Percentiles rank a stretch among this genome's conserved stretches.
These are phyloP conservation scores for Physcomitrellopsis africana DNA, from an alignment of 225 moss, liverwort and hornwort species.

Conservation along the genomic window DNA sequence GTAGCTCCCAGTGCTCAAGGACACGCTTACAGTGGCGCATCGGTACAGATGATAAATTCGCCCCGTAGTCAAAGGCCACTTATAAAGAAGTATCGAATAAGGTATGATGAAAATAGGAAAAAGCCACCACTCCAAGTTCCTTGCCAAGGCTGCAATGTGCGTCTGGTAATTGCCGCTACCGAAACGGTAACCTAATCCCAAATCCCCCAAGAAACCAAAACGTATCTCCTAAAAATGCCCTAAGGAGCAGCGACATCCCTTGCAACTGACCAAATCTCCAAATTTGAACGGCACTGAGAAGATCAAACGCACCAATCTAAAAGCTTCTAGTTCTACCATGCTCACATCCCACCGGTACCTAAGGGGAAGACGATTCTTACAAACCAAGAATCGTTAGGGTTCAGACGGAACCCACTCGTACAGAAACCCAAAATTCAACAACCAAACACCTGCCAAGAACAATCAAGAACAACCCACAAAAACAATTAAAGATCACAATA, in stretches of 20 bases:
- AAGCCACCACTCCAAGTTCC: neutral
- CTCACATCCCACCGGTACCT: neutral
- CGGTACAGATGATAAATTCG: neutral
- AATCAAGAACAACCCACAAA: neutral
- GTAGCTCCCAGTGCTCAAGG: too few relatives aligned
- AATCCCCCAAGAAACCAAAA: neutral
- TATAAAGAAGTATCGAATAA: neutral
- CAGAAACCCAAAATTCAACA: neutral
- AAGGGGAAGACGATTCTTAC: neutral
- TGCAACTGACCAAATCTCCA: neutral
- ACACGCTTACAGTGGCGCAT: too few relatives aligned
- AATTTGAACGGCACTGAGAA: neutral
- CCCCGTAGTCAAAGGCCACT: neutral
- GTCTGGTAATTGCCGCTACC: neutral
- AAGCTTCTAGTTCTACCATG: neutral
- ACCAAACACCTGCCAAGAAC: neutral
- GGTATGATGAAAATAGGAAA: neutral
- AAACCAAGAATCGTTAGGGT: neutral
- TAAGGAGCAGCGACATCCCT: neutral
- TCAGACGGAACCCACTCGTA: neutral
- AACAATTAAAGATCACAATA: neutral
- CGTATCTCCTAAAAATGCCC: neutral
- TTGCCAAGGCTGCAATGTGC: neutral
- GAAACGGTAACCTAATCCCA: neutral
- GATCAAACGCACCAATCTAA: neutral